Conservation (phyloP, 805 yeast genomes). For the Myxozyma melibiosi region DNA sequence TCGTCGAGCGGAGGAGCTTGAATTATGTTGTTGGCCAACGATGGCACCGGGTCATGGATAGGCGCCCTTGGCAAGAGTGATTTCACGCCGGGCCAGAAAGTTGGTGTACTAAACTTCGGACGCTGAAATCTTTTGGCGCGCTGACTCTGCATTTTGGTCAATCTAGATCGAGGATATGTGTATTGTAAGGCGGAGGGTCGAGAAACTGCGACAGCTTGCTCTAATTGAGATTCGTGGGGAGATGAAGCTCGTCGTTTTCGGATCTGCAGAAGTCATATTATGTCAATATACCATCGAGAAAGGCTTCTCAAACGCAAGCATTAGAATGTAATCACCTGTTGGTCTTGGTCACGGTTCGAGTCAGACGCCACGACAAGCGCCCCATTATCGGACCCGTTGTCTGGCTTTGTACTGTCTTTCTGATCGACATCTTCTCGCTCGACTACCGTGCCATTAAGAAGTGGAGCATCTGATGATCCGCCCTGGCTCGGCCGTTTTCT, state of each 20-base stretch:
- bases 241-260: conserved; percentile 3
- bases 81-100: conserved; percentile 13
- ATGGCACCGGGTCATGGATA: not conserved
- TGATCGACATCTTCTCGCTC: not conserved
- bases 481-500: too few species aligned
- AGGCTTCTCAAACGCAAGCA: not conserved
- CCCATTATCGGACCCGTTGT: not conserved
- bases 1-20: not conserved
- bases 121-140: not conserved
- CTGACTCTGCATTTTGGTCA: not conserved
- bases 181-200: not conserved
- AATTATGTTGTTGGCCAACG: not conserved
- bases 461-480: too few species aligned
- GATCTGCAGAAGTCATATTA: not conserved
- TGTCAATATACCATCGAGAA: too few species aligned
- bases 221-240: not conserved
- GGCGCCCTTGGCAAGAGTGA: not conserved
- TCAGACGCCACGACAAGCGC: not conserved
- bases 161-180: conserved; percentile 13
- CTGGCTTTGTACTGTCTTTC: not conserved
- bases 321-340: conserved; percentile 1
- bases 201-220: not conserved
- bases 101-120: conserved; percentile 5
- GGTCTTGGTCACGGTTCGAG: not conserved
- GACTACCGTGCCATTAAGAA: too few species aligned